A percentile compares a stretch with the other conserved stretches of the same genome.
phyloP scores from a whole-genome alignment of 306 rosid genomes.

The Casuarina equisetifolia region DNA sequence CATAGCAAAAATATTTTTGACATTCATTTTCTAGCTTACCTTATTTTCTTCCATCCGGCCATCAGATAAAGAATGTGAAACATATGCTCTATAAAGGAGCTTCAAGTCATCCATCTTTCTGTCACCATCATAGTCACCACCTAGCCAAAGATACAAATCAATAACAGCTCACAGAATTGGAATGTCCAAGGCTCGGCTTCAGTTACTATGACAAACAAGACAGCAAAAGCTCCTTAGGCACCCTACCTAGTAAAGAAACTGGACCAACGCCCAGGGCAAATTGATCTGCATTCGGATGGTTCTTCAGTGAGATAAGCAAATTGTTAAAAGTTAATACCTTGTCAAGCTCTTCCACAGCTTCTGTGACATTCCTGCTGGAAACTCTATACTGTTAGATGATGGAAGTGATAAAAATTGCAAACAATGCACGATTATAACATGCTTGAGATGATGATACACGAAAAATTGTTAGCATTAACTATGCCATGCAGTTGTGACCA shows the following conservation, averaged over 20 bases:
- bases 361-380: conserved; percentile 64
- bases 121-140: conserved; percentile 75
- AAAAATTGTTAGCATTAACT: background rate
- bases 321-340: conserved; percentile 60
- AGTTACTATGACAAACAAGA: background rate
- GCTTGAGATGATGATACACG: background rate
- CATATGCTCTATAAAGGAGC: conserved; percentile 67
- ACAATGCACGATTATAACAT: background rate
- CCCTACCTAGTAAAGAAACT: conserved; percentile 70
- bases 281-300: conserved; percentile 61
- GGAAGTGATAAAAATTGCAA: conserved; percentile 2
- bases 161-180: conserved; percentile 23
- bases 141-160: conserved; percentile 47
- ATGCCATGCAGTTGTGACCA: conserved; percentile 27
- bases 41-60: conserved; percentile 55
- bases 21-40: conserved; percentile 27
- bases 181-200: conserved; percentile 9
- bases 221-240: conserved; percentile 11
- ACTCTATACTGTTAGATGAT: conserved; percentile 34
- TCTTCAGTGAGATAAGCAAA: conserved; percentile 77
- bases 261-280: conserved; percentile 93
- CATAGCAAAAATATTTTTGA: background rate
- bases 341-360: conserved; percentile 75
- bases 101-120: conserved; percentile 84
- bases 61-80: conserved; percentile 49